A percentile compares a stretch with the other conserved stretches of the same genome.
These are phyloP conservation scores for Coemansia sp. DNA, from an alignment of 371 early-diverging fungal genomes.

Conservation along the genomic window DNA sequence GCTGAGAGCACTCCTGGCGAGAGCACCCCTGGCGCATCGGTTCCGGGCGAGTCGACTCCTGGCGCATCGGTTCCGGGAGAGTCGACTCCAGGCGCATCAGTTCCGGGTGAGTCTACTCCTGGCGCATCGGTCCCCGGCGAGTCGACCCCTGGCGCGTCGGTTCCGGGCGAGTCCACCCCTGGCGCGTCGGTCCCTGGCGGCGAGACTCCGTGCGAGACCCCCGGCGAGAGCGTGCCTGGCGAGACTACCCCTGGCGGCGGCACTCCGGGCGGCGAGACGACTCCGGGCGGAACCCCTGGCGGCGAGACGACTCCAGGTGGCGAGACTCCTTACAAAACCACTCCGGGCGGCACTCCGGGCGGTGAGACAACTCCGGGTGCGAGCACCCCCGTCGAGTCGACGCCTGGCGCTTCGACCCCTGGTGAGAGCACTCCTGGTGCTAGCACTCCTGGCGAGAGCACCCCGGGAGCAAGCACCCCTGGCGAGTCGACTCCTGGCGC, in stretches of 20 bases:
- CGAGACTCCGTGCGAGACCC: conserved; percentile 7
- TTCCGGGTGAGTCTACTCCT: conserved; percentile 9
- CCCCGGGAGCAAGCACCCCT: conserved; percentile 6
- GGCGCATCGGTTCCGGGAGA: conserved; percentile 11
- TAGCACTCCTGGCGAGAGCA: not conserved
- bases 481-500: conserved; percentile 10
- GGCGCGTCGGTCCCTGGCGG: conserved; percentile 12
- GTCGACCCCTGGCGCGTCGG: not conserved
- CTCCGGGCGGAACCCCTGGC: not conserved
- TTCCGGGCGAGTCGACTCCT: conserved; percentile 10
- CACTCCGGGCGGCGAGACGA: conserved; percentile 3
- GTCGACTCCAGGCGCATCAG: conserved; percentile 10
- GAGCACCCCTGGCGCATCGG: not conserved
- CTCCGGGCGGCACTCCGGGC: conserved; percentile 2
- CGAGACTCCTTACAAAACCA: no score
- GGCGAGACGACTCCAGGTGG: conserved; percentile 5
- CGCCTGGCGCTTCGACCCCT: conserved; percentile 5
- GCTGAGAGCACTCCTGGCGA: conserved; percentile 10
- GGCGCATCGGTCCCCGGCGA: conserved; percentile 10
- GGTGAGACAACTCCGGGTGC: not conserved
- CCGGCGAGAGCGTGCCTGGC: conserved; percentile 12
- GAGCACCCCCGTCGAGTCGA: not conserved
- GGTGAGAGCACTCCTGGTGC: conserved; percentile 3
- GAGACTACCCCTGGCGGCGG: conserved; percentile 7
- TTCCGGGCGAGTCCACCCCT: conserved; percentile 3